Base-by-base conservation (phyloP, 768 basidiomycete species). In the Kwoniella bestiolae region DNA sequence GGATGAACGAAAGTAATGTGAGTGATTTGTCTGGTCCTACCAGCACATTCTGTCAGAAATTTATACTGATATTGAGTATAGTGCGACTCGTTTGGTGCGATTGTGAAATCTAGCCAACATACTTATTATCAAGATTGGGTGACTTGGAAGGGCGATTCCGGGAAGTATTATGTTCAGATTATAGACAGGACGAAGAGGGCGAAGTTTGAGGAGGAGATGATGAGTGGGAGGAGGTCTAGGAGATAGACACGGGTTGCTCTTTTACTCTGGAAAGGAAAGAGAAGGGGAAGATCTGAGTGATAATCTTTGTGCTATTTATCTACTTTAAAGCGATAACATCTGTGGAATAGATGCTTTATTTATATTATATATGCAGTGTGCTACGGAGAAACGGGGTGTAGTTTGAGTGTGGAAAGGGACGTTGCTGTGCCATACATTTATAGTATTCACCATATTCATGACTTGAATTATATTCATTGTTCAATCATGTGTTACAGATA, bases 1-100 rank as follows among this genome's bases (percentile, higher is more conserved):
- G 91, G 38, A 84, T 96, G 63, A 92, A 90, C 0, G 89, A 92
- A 71, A 89, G 90, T 49, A 95, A 93, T 70, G 89, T 91, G 70
- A 60, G 88, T 75, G 2, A 9, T 11, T 45, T 57, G 7, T 44
- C 45, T n/a, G n/a, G n/a, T n/a, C n/a, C n/a, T n/a, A n/a, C n/a
- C n/a, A n/a, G n/a, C n/a, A n/a, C n/a, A n/a, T n/a, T n/a, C n/a
- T n/a, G n/a, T n/a, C n/a, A n/a, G n/a, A n/a, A n/a, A n/a, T n/a
- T n/a, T n/a, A n/a, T 45, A 18, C 18, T 31, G 68, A 44, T 12
- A 11, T 11, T n/a, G 4, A 52, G 28, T n/a, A 49, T 35, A 78
- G 76, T 78, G 74, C 62, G 77, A 76, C 46, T 74, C 72, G 8
- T 78, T 78, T 50, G 70, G 71, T 11, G 77, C 77, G 6, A 72